A percentile compares a stretch with the other conserved stretches of the same genome.
Evolutionary conservation across 805 yeast genomes (phyloP).

Genomic region (Sugiyamaella chiloensis): DNA sequence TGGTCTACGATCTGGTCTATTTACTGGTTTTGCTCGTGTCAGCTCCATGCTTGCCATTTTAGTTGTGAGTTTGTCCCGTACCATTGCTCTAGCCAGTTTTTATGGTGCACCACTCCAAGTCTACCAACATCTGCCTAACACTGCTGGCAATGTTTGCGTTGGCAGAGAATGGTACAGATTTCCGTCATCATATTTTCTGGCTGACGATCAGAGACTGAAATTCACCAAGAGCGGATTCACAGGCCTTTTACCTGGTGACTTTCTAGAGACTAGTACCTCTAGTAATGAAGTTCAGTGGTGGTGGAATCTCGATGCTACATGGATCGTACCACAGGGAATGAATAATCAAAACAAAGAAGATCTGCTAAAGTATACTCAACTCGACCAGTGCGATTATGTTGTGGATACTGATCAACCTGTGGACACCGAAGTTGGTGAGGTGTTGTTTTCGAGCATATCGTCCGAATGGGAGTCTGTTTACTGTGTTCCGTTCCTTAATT

Average conservation of each 20-base stretch:
- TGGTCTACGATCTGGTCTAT: constrained; percentile 4
- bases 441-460: constrained; percentile 21
- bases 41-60: constrained; percentile 18
- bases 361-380: constrained; percentile 47
- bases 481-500: constrained; percentile 28
- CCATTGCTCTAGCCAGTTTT: constrained; percentile 56
- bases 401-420: constrained; percentile 57
- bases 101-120: constrained; percentile 72
- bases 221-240: constrained; percentile 77
- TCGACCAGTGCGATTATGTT: constrained; percentile 60
- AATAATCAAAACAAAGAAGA: constrained; percentile 73
- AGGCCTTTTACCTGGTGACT: constrained; percentile 88
- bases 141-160: constrained; percentile 60
- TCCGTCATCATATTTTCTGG: constrained; percentile 83
- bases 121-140: constrained; percentile 43
- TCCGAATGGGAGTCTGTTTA: constrained; percentile 24
- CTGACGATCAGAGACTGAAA: constrained; percentile 56
- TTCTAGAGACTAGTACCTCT: constrained; percentile 44
- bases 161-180: constrained; percentile 95
- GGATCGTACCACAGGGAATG: constrained; percentile 59
- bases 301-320: constrained; percentile 29
- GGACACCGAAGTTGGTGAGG: constrained; percentile 45
- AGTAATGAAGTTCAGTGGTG: constrained; percentile 27
- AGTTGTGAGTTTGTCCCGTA: constrained; percentile 47
- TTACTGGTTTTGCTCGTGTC: constrained; percentile 9